phyloP scores from a whole-genome alignment of 179 eudicot species.

The Carnegiea gigantea region DNA sequence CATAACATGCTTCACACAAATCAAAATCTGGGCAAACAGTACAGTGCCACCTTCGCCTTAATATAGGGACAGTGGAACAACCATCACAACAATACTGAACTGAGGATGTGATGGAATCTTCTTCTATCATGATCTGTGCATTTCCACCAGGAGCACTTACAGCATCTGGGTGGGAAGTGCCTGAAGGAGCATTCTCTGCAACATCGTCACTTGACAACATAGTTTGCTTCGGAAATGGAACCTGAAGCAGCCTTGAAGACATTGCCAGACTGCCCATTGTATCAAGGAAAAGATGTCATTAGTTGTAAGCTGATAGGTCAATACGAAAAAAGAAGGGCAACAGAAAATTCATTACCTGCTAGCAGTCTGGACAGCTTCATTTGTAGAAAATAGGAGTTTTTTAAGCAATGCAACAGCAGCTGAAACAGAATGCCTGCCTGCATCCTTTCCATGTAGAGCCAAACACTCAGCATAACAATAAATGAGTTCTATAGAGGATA shows the following conservation, averaged over 20 bases:
- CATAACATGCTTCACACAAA: slow-evolving; percentile 97
- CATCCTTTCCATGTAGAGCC: slow-evolving; percentile 79
- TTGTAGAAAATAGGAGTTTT: slow-evolving; percentile 73
- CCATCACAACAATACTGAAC: slow-evolving; percentile 99
- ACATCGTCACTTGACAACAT: slow-evolving; percentile 87
- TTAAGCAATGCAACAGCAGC: slow-evolving; percentile 82
- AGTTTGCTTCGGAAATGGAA: slow-evolving; percentile 99
- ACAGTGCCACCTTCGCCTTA: slow-evolving; percentile 96
- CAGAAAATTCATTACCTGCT: slow-evolving; percentile 68
- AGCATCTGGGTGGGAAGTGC: slow-evolving; percentile 49
- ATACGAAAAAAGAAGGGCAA: background rate
- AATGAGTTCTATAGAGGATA: slow-evolving; percentile 92
- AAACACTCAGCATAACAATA: slow-evolving; percentile 98
- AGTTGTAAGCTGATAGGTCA: background rate
- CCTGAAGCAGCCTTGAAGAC: slow-evolving; percentile 98
- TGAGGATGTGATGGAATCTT: slow-evolving; percentile 90
- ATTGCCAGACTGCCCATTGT: slow-evolving; percentile 64
- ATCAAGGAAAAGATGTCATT: slow-evolving; percentile 21
- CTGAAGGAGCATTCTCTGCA: slow-evolving; percentile 58
- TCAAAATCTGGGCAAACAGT: slow-evolving; percentile 98
- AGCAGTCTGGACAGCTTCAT: slow-evolving; percentile 98
- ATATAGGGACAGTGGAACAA: slow-evolving; percentile 97
- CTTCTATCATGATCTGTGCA: slow-evolving; percentile 89
- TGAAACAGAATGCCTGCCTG: slow-evolving; percentile 58
- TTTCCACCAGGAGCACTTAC: slow-evolving; percentile 57